Percentiles rank a stretch among this genome's conserved stretches.
Conservation (phyloP, 257 asterid genomes). For the Cruciata laevipes region DNA sequence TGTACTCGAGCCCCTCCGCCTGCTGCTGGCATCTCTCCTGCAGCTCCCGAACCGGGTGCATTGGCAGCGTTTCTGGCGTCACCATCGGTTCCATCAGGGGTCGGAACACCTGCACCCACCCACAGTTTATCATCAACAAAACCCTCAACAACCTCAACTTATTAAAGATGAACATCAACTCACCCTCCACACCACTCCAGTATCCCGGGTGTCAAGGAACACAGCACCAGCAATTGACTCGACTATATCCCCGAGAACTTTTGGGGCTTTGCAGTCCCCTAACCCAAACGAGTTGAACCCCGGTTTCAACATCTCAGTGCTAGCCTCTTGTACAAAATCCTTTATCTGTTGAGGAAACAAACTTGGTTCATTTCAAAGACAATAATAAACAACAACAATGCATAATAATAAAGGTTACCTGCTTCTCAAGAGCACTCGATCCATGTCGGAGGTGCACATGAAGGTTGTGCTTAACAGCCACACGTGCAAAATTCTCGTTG, state of each 20-base stretch:
- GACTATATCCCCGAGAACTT: constrained; percentile 95
- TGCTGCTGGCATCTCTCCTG: constrained; percentile 98
- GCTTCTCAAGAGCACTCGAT: constrained; percentile 92
- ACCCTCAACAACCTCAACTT: too few relatives aligned
- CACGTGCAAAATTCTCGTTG: constrained; percentile 96
- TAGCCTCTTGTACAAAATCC: constrained; percentile 84
- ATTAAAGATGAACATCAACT: constrained; percentile 19
- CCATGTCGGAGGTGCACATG: constrained; percentile 96
- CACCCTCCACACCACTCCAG: constrained; percentile 89
- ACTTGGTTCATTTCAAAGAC: too few relatives aligned
- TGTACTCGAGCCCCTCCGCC: constrained; percentile 95
- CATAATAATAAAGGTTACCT: constrained; percentile 34
- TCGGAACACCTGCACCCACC: constrained; percentile 56
- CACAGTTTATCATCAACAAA: too few relatives aligned
- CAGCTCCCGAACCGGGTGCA: constrained; percentile 96
- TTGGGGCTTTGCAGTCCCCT: constrained; percentile 99
- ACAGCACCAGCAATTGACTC: constrained; percentile 99
- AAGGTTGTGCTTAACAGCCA: constrained; percentile 83
- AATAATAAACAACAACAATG: too few relatives aligned
- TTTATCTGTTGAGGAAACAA: constrained; percentile 50
- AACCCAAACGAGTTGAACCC: constrained; percentile 93
- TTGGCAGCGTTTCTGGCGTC: constrained; percentile 97
- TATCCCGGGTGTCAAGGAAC: constrained; percentile 83
- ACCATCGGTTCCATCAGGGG: constrained; percentile 94
- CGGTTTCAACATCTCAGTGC: constrained; percentile 60